Percentiles rank a stretch among this genome's conserved stretches.
These are phyloP conservation scores for Fusarium keratoplasticum DNA, from an alignment of 2,329 filamentous ascomycete species.

Conservation along the genomic window DNA sequence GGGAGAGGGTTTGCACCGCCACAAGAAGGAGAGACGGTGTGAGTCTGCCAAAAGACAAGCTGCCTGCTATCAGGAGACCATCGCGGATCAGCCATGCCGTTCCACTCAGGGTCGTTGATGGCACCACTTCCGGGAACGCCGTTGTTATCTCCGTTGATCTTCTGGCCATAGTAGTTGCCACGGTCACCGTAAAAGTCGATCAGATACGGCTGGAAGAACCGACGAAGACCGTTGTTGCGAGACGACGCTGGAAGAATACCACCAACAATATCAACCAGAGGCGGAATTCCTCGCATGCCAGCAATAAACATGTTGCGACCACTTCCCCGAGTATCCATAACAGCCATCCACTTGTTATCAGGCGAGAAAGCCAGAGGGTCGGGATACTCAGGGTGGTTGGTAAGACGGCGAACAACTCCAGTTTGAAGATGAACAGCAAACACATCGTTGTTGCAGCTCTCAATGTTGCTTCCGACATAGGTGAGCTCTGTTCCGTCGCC, in stretches of 20 bases:
- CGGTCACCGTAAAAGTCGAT: slow-evolving; percentile 59
- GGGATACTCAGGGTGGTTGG: slow-evolving; percentile 56
- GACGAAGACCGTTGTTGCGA: slow-evolving; percentile 58
- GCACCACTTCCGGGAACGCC: slow-evolving; percentile 44
- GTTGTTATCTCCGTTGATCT: slow-evolving; percentile 52
- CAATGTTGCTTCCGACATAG: slow-evolving; percentile 54
- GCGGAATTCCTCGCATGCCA: slow-evolving; percentile 55
- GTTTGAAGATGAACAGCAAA: slow-evolving; percentile 55
- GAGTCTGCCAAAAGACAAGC: slow-evolving; percentile 56
- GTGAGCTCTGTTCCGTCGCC: slow-evolving; percentile 54
- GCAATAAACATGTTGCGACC: slow-evolving; percentile 55
- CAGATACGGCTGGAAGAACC: slow-evolving; percentile 60
- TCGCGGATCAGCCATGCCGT: slow-evolving; percentile 57
- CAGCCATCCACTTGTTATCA: slow-evolving; percentile 55
- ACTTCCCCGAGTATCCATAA: slow-evolving; percentile 56
- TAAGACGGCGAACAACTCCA: slow-evolving; percentile 55
- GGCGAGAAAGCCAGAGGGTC: slow-evolving; percentile 56
- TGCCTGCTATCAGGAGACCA: slow-evolving; percentile 55
- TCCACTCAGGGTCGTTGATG: slow-evolving; percentile 60
- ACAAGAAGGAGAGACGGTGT: slow-evolving; percentile 54
- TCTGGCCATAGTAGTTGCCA: slow-evolving; percentile 57
- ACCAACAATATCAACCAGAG: slow-evolving; percentile 52
- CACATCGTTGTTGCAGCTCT: slow-evolving; percentile 59
- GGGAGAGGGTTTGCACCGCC: slow-evolving; percentile 56
- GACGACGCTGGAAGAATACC: slow-evolving; percentile 50